Conservation (phyloP, 306 rosid species). For the Prunus mume region DNA sequence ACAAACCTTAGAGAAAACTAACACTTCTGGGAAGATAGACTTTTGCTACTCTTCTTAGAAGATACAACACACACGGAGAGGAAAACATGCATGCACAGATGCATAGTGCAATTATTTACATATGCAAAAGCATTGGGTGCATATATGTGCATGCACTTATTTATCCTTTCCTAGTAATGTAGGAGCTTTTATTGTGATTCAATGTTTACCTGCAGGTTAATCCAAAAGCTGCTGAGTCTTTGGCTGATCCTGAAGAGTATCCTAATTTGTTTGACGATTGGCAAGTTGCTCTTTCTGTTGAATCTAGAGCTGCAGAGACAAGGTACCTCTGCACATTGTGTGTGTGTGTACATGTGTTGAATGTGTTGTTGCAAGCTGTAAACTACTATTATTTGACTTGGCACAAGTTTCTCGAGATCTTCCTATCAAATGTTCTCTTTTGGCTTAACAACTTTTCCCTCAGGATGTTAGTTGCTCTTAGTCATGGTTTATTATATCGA, state of each 20-base stretch:
- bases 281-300: slow-evolving; percentile 95
- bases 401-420: not conserved
- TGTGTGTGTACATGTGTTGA: not conserved
- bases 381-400: not conserved
- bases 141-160: not conserved
- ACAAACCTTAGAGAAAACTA: not conserved
- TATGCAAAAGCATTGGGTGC: not conserved
- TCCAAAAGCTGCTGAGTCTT: slow-evolving; percentile 92
- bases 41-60: not conserved
- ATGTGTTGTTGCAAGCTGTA: not conserved
- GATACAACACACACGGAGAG: not conserved
- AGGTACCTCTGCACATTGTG: slow-evolving; percentile 41
- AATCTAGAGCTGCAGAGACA: slow-evolving; percentile 64
- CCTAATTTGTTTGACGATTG: slow-evolving; percentile 92
- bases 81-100: not conserved
- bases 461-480: not conserved
- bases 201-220: slow-evolving; percentile 53
- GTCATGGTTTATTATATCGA: not conserved
- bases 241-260: slow-evolving; percentile 99
- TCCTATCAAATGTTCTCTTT: not conserved
- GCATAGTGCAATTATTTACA: not conserved
- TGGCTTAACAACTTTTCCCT: not conserved
- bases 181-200: slow-evolving; percentile 12
- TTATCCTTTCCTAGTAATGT: not conserved
- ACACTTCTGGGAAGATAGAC: not conserved